These are phyloP conservation scores for Aphanomyces invadans DNA, from an alignment of 352 stramenopile species.

Conservation along the genomic window DNA sequence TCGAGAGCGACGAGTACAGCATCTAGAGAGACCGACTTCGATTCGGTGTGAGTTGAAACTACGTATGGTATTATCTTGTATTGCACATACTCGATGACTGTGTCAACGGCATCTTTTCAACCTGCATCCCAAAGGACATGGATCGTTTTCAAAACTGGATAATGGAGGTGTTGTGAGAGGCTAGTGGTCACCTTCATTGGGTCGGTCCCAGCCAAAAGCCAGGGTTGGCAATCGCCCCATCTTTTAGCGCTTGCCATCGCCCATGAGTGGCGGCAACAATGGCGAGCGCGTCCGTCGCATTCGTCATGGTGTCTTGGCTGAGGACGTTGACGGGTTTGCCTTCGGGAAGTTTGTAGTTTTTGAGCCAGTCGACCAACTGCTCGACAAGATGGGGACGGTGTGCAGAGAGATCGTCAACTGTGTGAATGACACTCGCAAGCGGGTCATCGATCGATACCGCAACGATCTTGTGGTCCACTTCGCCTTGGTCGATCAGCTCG, in stretches of 20 bases:
- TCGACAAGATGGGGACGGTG: conserved; percentile 88
- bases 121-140: no score
- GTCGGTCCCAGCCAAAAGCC: conserved; percentile 22
- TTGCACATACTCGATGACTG: no score
- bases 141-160: no score
- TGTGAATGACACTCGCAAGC: conserved; percentile 78
- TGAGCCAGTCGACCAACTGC: conserved; percentile 92
- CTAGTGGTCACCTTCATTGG: no score
- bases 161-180: no score
- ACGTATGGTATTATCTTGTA: not conserved
- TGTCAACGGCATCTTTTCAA: no score
- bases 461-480: conserved; percentile 99
- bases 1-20: conserved; percentile 79
- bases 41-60: not conserved
- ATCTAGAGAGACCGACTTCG: conserved; percentile 40
- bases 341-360: conserved; percentile 98
- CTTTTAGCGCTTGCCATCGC: conserved; percentile 38
- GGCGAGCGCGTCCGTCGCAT: conserved; percentile 41
- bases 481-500: conserved; percentile 97
- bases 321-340: conserved; percentile 94
- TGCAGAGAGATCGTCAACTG: conserved; percentile 83
- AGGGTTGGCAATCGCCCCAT: not conserved
- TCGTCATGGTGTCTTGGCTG: conserved; percentile 61
- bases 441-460: conserved; percentile 88
- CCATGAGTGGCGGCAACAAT: conserved; percentile 63